Percentiles rank a stretch among this genome's conserved stretches.
Evolutionary conservation across 768 basidiomycete genomes (phyloP).

Genomic region (Antrodiella citrinella): DNA sequence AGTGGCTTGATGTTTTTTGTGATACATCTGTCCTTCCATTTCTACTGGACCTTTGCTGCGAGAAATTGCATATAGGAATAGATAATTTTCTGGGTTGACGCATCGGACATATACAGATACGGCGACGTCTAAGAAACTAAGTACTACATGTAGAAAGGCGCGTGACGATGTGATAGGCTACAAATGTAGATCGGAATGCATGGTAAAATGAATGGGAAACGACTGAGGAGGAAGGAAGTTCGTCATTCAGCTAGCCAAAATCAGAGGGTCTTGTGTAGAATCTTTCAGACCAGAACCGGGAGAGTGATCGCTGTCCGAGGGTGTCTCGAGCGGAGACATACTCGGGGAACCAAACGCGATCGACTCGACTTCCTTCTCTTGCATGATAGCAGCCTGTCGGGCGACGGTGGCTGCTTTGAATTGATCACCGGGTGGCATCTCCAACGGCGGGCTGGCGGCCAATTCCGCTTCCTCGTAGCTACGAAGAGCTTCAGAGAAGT

Average conservation of each 20-base stretch:
- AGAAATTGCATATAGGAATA: too few species aligned
- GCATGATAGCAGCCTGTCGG: conserved; percentile 47
- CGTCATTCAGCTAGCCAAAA: background rate
- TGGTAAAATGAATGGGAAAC: conserved; percentile 1
- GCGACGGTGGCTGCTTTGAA: conserved; percentile 45
- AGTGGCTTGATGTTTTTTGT: too few species aligned
- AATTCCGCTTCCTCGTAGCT: conserved; percentile 62
- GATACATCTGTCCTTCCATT: too few species aligned
- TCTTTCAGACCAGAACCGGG: background rate
- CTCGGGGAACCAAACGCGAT: conserved; percentile 45
- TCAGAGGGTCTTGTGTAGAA: background rate
- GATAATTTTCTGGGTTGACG: too few species aligned
- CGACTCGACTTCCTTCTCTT: conserved; percentile 53
- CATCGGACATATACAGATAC: conserved; percentile 1
- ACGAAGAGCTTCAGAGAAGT: conserved; percentile 63
- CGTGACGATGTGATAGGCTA: conserved; percentile 1
- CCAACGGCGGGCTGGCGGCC: conserved; percentile 37
- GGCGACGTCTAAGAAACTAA: background rate
- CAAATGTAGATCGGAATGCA: conserved; percentile 1
- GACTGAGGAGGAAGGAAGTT: background rate
- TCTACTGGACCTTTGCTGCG: too few species aligned
- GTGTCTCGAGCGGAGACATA: conserved; percentile 33
- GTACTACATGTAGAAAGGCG: conserved; percentile 2
- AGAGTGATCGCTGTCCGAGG: conserved; percentile 11
- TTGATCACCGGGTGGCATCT: conserved; percentile 39